Base-by-base conservation (phyloP, 257 asterid genomes). In the Jasminum sambac region DNA sequence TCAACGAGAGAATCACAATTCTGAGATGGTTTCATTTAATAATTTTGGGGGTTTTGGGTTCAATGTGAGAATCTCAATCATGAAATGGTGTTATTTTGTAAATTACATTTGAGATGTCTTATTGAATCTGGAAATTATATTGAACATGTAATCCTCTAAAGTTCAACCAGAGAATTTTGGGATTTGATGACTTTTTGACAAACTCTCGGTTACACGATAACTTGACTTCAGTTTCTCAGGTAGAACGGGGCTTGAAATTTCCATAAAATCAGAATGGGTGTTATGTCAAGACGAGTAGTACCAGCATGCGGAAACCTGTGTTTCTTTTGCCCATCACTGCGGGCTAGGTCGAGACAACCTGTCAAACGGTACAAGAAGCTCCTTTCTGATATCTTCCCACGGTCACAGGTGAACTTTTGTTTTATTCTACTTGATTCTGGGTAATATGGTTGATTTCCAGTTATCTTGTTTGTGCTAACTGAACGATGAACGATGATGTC, bases 281-380 rank as follows among this genome's bases (percentile, higher is more conserved):
- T 80, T 61, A 81, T 83, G 88, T 83, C 88, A 64, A 78, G 88
- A 74, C 79, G 79, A 73, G 88, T 83, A 64, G 71, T 83, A 37
- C 88, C 88, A 11, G 88, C 83, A 50, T 83, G 85, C 50, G 88
- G 85, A 38, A 80, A 74, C 38, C 75, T 83, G 12, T 83, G 88
- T 55, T 80, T 83, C 74, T 80, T 80, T 67, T 83, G 88, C 72
- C 88, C 88, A 9, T 78, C 88, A 60, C 5, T 83, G 82, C 74
- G 88, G 39, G 85, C 88, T 64, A 72, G 88, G 69, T 83, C 88
- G 11, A 83, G 88, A 46, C 88, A 83, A 73, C 88, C 88, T 2
- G 88, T 83, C 46, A 83, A 83, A 50, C 80, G 88, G 38, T 83
- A 83, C 78, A 83, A 83, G 82, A 83, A 83, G 82, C 80, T 83